Evolutionary conservation across 352 stramenopile species (phyloP), one percentile per base, ranked within the genome.

Genomic region (Phytophthora nicotianae): DNA sequence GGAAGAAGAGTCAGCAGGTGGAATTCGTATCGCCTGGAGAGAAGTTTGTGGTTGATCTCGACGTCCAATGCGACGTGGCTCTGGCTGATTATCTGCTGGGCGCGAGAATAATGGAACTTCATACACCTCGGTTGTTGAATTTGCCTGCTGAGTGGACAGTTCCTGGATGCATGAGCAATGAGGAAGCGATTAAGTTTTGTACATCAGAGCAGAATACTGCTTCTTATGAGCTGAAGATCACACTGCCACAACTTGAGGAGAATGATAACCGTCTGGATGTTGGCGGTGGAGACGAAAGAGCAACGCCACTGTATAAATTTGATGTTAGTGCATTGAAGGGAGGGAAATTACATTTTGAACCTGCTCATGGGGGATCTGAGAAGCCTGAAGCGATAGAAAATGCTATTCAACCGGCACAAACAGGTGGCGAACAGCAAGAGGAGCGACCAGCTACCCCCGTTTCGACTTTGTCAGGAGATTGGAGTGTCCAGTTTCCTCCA

Each of bases 211-310:
- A 70, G 7, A 89, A 88, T 41, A 24, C 67, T 0, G 74, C 76
- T 4, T 56, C 46, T 4, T 91, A 89, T 62, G 78, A 89, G 10
- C 32, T 91, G 16, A 75, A 86, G 26, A 58, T 86, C n/a, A 24
- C 33, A 19, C 32, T 90, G 41, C 81, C 80, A 21, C 55, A 40
- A 42, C 17, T 78, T 0, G 24, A 29, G 19, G n/a, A 21, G 7
- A 50, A 29, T 17, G 27, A 16, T 37, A 43, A 21, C 21, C 21
- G n/a, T 20, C 35, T 11, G 1, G 42, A 58, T 6, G 5, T 19
- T n/a, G 52, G 27, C 50, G 37, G 41, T 33, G 62, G 27, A 50
- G 27, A 56, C n/a, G 23, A 58, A 50, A 24, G 40, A 24, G 26
- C 32, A 21, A 26, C 19, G 27, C 27, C 41, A 17, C 52, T 40